A percentile compares a stretch with the other conserved stretches of the same genome.
Evolutionary conservation across 495 filamentous ascomycete species (phyloP).

Genomic region (Usnea hakonensis): DNA sequence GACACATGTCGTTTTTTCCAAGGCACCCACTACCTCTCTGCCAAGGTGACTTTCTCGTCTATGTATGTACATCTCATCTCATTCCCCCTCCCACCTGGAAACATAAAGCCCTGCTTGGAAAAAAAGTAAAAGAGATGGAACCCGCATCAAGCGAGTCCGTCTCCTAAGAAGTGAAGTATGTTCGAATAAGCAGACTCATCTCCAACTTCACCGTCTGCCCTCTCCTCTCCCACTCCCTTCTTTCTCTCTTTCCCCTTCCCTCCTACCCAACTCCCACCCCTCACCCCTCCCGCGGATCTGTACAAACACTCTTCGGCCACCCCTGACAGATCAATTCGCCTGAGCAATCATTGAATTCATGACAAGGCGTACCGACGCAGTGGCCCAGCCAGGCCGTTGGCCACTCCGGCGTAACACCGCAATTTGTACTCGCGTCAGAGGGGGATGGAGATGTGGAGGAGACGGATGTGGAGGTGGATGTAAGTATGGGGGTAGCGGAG

Average conservation of each 20-base stretch:
- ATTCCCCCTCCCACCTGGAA: too few relatives aligned
- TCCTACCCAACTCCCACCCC: too few relatives aligned
- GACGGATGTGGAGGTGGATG: neutral
- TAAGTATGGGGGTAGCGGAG: neutral
- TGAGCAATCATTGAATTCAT: neutral
- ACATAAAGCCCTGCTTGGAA: too few relatives aligned
- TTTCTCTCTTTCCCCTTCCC: neutral
- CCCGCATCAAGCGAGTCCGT: neutral
- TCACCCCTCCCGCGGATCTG: neutral
- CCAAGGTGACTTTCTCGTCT: too few relatives aligned
- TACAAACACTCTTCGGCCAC: neutral
- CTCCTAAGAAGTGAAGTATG: neutral
- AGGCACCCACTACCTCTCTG: too few relatives aligned
- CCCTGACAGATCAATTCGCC: conserved; percentile 6
- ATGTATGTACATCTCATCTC: too few relatives aligned
- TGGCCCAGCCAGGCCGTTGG: neutral
- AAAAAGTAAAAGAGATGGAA: too few relatives aligned
- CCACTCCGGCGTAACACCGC: neutral
- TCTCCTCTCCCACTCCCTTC: too few relatives aligned
- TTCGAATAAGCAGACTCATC: too few relatives aligned
- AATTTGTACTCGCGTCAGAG: neutral
- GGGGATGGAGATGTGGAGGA: too few relatives aligned
- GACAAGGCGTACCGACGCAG: neutral
- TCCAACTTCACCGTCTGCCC: too few relatives aligned
- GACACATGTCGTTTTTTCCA: too few relatives aligned